These are phyloP conservation scores for Saccharomycopsis sp. DNA, from an alignment of 805 yeast species.

Conservation along the genomic window DNA sequence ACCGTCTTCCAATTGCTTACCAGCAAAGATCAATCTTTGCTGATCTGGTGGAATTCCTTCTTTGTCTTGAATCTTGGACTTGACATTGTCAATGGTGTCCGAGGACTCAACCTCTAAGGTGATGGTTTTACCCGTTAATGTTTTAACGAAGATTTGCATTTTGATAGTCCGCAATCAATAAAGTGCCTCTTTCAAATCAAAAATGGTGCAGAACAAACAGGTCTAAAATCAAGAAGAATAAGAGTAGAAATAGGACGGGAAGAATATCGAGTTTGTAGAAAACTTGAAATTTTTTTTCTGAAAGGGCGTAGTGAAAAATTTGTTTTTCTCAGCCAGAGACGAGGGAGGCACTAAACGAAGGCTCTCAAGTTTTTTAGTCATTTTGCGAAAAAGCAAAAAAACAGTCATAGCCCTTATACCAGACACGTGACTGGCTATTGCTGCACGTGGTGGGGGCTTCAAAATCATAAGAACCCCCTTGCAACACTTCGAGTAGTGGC, in stretches of 20 bases:
- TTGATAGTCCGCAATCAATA: constrained; percentile 42
- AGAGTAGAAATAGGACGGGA: background rate
- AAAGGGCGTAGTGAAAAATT: too few species aligned
- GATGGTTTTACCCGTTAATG: constrained; percentile 99
- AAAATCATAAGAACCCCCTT: too few species aligned
- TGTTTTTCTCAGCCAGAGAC: too few species aligned
- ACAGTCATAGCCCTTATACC: too few species aligned
- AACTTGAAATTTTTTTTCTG: too few species aligned
- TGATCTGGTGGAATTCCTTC: constrained; percentile 98
- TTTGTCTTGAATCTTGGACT: constrained; percentile 93
- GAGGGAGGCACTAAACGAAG: too few species aligned
- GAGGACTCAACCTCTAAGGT: constrained; percentile 97
- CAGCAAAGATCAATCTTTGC: constrained; percentile 95
- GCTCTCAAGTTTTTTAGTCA: too few species aligned
- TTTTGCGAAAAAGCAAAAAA: too few species aligned
- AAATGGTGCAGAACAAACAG: background rate
- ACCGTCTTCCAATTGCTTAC: constrained; percentile 95
- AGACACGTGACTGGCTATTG: too few species aligned
- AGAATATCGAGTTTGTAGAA: too few species aligned
- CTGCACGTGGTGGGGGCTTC: too few species aligned
- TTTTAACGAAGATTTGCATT: constrained; percentile 98
- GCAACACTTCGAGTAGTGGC: too few species aligned
- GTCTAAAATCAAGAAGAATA: background rate
- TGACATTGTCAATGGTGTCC: constrained; percentile 95
- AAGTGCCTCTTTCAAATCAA: constrained; percentile 22